A percentile compares a stretch with the other conserved stretches of the same genome.
These are phyloP conservation scores for Ceratobasidium sp. DNA, from an alignment of 1,284 basidiomycete genomes.

Conservation along the genomic window DNA sequence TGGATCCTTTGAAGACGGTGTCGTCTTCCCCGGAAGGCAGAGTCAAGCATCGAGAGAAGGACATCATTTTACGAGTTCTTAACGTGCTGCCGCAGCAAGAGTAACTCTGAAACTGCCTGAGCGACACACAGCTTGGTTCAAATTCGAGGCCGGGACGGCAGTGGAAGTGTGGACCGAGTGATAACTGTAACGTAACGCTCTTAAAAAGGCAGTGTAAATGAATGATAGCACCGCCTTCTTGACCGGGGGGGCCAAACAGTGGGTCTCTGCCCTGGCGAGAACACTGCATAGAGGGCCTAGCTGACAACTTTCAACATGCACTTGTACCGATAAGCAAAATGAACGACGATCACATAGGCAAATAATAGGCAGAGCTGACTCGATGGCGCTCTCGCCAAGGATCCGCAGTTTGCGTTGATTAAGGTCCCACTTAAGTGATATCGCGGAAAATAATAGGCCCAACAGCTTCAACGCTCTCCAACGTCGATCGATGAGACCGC, in stretches of 20 bases:
- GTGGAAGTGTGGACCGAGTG: too few species aligned
- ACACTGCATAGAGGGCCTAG: not conserved
- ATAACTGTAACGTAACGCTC: conserved; percentile 5
- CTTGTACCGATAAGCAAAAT: not conserved
- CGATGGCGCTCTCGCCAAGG: not conserved
- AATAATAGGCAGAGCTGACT: not conserved
- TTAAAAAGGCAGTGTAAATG: not conserved
- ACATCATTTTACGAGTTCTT: too few species aligned
- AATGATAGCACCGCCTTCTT: not conserved
- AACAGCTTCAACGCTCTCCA: too few species aligned
- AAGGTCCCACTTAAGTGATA: not conserved
- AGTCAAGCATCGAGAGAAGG: too few species aligned
- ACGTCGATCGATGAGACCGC: not conserved
- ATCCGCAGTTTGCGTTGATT: not conserved
- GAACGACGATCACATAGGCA: not conserved
- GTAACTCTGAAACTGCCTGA: not conserved
- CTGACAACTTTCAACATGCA: not conserved
- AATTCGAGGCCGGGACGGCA: not conserved
- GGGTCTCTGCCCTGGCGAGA: not conserved
- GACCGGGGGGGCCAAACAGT: not conserved
- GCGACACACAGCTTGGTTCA: not conserved
- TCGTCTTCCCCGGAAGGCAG: too few species aligned
- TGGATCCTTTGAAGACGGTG: too few species aligned
- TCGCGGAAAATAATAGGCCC: too few species aligned
- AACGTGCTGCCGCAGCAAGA: not conserved